Evolutionary conservation across 2,329 filamentous ascomycete genomes (phyloP), one percentile per base, ranked within the genome.

Genomic region (Colletotrichum endophyticum): DNA sequence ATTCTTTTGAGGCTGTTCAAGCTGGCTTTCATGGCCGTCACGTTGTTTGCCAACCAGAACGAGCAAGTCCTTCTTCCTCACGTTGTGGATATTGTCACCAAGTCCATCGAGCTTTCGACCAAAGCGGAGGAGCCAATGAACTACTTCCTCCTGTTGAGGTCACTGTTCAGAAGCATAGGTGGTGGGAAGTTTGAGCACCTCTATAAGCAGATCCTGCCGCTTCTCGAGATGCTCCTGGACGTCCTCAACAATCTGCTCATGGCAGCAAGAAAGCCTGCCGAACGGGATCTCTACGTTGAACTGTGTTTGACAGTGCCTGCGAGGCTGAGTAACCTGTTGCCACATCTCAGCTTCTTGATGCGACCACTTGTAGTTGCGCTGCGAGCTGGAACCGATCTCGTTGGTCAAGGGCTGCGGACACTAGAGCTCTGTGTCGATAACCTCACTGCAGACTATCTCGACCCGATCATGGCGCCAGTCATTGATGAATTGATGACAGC

Each of bases 401-500:
- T 99, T 22, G 96, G 96, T 0, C 98, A 99, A 84, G 97, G 97
- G 0, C 88, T 99, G 8, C 90, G 98, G 32, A 99, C 97, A 0
- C 88, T 99, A 7, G 97, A 99, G 82, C 91, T 99, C 3, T 99
- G 97, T 81, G 97, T 99, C 22, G 97, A 99, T 78, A 99, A 99
- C 80, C 90, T 99, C 1, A 99, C 98, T 0, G 96, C 97, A 0
- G 97, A 99, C 81, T 99, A 99, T 82, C 88, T 99, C 16, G 97
- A 99, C 80, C 98, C 97, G 0, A 99, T 99, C 81, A 99, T 99
- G 96, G 95, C 96, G 3, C 98, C 97, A 0, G 98, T 99, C 30
- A 99, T 99, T 84, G 96, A 99, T 81, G 97, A 99, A 82, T 89
- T 99, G 61, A 99, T 99, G 97, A 97, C 96, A 63, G 96, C 96